Conservation (phyloP, 352 stramenopile species). For the Globisporangium takayamanum region DNA sequence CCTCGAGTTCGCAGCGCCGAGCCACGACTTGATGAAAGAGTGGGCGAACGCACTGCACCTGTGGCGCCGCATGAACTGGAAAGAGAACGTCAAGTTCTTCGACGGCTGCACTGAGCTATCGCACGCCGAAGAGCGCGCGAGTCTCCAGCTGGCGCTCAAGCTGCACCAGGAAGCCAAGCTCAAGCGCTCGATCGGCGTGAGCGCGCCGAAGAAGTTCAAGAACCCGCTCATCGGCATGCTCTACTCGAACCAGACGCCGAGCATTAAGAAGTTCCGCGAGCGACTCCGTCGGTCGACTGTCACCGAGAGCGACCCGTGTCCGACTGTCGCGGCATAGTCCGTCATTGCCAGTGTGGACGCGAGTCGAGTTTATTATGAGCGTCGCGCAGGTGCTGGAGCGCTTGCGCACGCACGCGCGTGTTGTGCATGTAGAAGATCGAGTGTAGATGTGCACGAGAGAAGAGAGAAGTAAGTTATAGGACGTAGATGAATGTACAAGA, state of each 20-base stretch:
- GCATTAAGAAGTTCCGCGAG: conserved; percentile 64
- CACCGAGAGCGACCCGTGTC: conserved; percentile 10
- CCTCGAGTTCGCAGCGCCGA: conserved; percentile 66
- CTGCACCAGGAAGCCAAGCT: conserved; percentile 41
- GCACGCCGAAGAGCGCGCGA: conserved; percentile 51
- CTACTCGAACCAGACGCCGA: conserved; percentile 49
- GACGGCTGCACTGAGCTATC: conserved; percentile 41
- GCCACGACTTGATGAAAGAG: conserved; percentile 79
- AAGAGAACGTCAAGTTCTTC: conserved; percentile 85
- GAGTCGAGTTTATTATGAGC: conserved; percentile 7
- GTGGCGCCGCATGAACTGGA: conserved; percentile 85
- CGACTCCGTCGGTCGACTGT: conserved; percentile 36
- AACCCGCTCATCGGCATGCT: conserved; percentile 55
- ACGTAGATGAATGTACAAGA: too few species aligned
- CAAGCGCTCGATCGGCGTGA: conserved; percentile 23
- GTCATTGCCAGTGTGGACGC: conserved; percentile 27
- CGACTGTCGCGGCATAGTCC: conserved; percentile 21
- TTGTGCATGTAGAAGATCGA: too few species aligned
- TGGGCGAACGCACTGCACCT: conserved; percentile 80
- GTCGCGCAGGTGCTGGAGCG: too few species aligned
- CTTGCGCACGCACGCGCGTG: too few species aligned
- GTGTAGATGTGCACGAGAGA: too few species aligned
- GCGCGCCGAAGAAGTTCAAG: conserved; percentile 37
- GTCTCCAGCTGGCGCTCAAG: conserved; percentile 52
- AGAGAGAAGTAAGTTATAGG: too few species aligned